phyloP scores from a whole-genome alignment of 2,329 filamentous ascomycete species.

The Neofusicoccum sp. region DNA sequence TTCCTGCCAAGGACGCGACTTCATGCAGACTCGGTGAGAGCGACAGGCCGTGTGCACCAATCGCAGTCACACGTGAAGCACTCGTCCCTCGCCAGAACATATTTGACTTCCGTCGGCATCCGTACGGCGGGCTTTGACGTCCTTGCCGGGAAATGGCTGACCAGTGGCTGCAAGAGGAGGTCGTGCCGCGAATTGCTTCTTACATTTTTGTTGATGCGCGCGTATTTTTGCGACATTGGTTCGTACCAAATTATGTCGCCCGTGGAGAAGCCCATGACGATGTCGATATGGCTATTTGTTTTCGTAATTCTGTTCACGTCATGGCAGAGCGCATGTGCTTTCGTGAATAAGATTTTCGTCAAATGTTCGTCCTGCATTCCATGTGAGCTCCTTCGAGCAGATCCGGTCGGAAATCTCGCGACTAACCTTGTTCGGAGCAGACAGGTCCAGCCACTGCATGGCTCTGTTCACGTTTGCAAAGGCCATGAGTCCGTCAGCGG shows the following conservation, averaged over 20 bases:
- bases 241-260: constrained; percentile 99
- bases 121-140: not conserved
- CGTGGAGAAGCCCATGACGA: constrained; percentile 94
- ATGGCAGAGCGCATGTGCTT: constrained; percentile 92
- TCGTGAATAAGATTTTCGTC: constrained; percentile 95
- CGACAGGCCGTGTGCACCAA: not conserved
- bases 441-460: constrained; percentile 93
- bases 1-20: not conserved
- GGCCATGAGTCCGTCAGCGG: constrained; percentile 77
- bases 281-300: constrained; percentile 76
- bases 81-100: not conserved
- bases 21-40: not conserved
- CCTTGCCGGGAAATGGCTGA: not conserved
- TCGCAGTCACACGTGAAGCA: not conserved
- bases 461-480: constrained; percentile 96
- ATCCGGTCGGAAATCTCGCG: not conserved
- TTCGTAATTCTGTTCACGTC: constrained; percentile 88
- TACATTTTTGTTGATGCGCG: constrained; percentile 93
- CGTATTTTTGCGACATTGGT: constrained; percentile 93
- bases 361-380: constrained; percentile 74
- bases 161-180: not conserved
- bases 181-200: constrained; percentile 27
- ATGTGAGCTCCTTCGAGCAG: not conserved
- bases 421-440: constrained; percentile 67
- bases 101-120: constrained; percentile 4